Evolutionary conservation across 495 filamentous ascomycete genomes (phyloP).

Genomic region (Penicillium tannophilum): DNA sequence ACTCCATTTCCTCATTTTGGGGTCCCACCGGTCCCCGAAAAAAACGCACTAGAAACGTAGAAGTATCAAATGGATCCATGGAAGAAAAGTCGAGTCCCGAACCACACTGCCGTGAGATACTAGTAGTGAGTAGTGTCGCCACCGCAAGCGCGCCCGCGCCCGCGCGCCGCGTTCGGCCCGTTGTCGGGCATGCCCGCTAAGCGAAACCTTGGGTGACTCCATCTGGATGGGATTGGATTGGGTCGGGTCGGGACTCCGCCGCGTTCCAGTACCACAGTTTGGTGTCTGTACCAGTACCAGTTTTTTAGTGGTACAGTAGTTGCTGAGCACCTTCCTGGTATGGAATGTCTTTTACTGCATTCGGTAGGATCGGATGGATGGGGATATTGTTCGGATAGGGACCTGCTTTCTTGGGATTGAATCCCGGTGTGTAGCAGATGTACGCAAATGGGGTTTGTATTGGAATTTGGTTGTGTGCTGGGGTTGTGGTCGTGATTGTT

Average conservation of each 20-base stretch:
- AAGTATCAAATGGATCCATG: not conserved
- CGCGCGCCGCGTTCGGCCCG: conserved; percentile 35
- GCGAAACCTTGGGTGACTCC: conserved; percentile 29
- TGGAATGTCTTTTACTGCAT: conserved; percentile 16
- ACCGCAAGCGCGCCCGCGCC: conserved; percentile 11
- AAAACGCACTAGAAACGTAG: not conserved
- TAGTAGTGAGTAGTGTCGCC: not conserved
- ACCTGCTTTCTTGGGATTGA: too few relatives aligned
- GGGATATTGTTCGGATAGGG: not conserved
- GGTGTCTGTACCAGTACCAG: not conserved
- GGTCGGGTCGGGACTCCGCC: conserved; percentile 25
- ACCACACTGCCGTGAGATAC: not conserved
- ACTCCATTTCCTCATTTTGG: not conserved
- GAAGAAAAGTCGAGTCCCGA: not conserved
- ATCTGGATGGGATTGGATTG: conserved; percentile 19
- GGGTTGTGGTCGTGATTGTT: too few relatives aligned
- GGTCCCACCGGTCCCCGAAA: not conserved
- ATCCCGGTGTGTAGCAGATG: not conserved
- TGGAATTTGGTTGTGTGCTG: too few relatives aligned
- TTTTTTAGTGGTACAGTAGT: not conserved
- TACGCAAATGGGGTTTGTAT: not conserved
- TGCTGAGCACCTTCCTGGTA: conserved; percentile 28
- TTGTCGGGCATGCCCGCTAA: conserved; percentile 37
- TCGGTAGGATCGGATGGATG: conserved; percentile 3
- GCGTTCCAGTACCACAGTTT: not conserved